Evolutionary conservation across 2,329 filamentous ascomycete species (phyloP).

Genomic region (Exophiala xenobiotica): DNA sequence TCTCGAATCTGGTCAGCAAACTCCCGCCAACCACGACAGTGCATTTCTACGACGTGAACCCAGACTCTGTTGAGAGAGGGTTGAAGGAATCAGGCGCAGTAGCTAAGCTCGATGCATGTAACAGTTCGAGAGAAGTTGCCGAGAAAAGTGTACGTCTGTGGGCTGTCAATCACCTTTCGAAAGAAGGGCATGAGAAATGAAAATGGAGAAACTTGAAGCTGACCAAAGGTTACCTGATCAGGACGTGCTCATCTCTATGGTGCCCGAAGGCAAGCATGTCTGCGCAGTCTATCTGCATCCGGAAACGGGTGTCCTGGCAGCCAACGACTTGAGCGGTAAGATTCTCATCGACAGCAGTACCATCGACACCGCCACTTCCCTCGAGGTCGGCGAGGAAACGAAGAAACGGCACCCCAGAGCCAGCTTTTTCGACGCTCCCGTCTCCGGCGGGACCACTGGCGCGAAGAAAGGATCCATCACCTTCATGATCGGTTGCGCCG

Average conservation of each 20-base stretch:
- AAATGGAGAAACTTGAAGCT: no score
- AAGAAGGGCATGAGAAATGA: no score
- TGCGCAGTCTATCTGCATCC: constrained; percentile 45
- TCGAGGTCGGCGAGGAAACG: constrained; percentile 7
- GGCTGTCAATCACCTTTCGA: background rate
- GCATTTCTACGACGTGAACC: constrained; percentile 50
- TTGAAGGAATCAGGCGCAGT: constrained; percentile 39
- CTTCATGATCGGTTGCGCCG: constrained; percentile 54
- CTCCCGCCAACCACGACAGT: constrained; percentile 43
- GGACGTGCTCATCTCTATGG: constrained; percentile 35
- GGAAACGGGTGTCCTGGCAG: constrained; percentile 42
- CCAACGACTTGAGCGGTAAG: constrained; percentile 44
- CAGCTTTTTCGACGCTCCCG: constrained; percentile 53
- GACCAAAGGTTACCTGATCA: no score
- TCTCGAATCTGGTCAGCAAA: constrained; percentile 49
- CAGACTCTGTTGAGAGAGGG: constrained; percentile 30
- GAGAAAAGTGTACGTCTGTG: constrained; percentile 46
- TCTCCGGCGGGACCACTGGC: constrained; percentile 53
- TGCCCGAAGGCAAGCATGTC: constrained; percentile 36
- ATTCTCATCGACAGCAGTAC: constrained; percentile 56
- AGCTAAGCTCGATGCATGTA: constrained; percentile 37
- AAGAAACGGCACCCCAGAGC: constrained; percentile 28
- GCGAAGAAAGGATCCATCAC: constrained; percentile 52
- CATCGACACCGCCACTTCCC: constrained; percentile 51
- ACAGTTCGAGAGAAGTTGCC: constrained; percentile 49